These are phyloP conservation scores for Orbilia javanica DNA, from an alignment of 2,329 filamentous ascomycete genomes.

Conservation along the genomic window DNA sequence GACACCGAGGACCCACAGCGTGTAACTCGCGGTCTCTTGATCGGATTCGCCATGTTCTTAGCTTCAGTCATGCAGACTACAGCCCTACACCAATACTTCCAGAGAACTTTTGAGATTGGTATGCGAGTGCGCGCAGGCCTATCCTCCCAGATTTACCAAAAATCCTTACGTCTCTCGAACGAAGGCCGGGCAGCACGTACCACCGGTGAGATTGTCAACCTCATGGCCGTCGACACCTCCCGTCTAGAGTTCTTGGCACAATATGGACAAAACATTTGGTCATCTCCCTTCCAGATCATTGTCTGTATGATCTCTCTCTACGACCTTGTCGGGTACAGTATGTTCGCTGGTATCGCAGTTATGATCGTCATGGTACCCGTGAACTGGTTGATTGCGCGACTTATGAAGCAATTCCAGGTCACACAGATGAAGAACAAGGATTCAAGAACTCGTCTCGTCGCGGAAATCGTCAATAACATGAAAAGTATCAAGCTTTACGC, in stretches of 20 bases:
- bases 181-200: constrained; percentile 89
- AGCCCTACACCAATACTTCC: constrained; percentile 97
- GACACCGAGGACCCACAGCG: constrained; percentile 72
- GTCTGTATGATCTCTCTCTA: constrained; percentile 97
- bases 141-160: constrained; percentile 90
- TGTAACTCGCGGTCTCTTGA: constrained; percentile 86
- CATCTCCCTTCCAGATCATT: constrained; percentile 93
- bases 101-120: constrained; percentile 90
- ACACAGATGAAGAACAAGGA: constrained; percentile 99
- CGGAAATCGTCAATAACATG: constrained; percentile 99
- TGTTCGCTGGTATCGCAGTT: constrained; percentile 92
- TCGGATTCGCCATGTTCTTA: constrained; percentile 91
- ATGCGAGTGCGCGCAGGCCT: constrained; percentile 96
- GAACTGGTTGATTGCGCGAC: constrained; percentile 88
- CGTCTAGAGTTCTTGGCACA: constrained; percentile 87
- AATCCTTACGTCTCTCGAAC: constrained; percentile 89
- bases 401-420: constrained; percentile 96
- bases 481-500: constrained; percentile 99
- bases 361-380: constrained; percentile 99
- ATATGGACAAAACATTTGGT: constrained; percentile 95
- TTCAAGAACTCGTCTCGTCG: constrained; percentile 89
- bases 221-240: constrained; percentile 98
- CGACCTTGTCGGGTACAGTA: constrained; percentile 91
- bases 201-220: constrained; percentile 98
- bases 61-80: constrained; percentile 88